Conservation (phyloP, 495 filamentous ascomycete species). For the Lineolata rhizophorae region DNA sequence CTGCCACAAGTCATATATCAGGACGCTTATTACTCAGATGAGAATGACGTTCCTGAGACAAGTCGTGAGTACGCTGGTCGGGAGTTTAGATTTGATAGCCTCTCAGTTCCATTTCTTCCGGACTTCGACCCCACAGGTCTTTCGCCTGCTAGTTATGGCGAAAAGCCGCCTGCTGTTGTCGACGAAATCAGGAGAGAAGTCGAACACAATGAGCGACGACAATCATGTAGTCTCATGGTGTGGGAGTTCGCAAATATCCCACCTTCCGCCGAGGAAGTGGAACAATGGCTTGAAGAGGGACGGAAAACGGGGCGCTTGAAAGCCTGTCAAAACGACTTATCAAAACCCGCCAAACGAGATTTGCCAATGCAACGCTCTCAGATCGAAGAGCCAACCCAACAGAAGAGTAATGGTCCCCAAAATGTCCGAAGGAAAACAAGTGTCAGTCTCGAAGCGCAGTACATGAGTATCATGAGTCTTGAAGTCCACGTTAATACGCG, state of each 20-base stretch:
- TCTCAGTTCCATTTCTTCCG: conserved; percentile 52
- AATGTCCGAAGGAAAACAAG: no score
- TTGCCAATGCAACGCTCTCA: conserved; percentile 29
- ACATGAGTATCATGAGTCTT: conserved; percentile 92
- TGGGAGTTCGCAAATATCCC: conserved; percentile 48
- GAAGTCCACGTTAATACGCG: conserved; percentile 90
- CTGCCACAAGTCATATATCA: conserved; percentile 48
- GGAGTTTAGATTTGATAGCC: conserved; percentile 63
- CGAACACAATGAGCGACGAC: conserved; percentile 24
- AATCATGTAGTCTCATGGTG: conserved; percentile 30
- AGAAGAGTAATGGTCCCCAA: conserved; percentile 33
- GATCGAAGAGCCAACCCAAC: conserved; percentile 73
- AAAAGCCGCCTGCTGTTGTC: conserved; percentile 21
- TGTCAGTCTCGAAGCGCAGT: conserved; percentile 68
- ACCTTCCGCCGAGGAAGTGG: conserved; percentile 49
- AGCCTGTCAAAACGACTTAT: neutral
- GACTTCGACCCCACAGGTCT: conserved; percentile 48
- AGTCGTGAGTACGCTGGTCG: conserved; percentile 68
- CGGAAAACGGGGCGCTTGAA: conserved; percentile 1
- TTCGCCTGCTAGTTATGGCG: conserved; percentile 30
- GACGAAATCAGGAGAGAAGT: conserved; percentile 29
- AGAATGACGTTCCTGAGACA: conserved; percentile 62
- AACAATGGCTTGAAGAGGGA: conserved; percentile 36
- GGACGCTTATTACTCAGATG: conserved; percentile 72
- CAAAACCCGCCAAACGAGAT: conserved; percentile 1